Base-by-base conservation (phyloP, 768 basidiomycete genomes). In the Serendipita sp. region DNA sequence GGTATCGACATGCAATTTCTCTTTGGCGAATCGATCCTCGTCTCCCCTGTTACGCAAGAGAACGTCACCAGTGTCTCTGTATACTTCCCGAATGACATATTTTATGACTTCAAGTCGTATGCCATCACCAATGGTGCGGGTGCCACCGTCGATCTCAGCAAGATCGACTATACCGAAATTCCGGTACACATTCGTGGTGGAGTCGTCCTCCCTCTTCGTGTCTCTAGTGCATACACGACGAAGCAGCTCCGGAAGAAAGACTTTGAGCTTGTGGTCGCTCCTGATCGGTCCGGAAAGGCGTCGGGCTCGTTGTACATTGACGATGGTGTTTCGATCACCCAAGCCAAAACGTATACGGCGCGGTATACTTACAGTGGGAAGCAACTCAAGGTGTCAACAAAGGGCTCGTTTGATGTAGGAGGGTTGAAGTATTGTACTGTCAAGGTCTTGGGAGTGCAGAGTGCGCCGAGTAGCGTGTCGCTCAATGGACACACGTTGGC, bases 131-230 rank as follows among this genome's bases (percentile, higher is more conserved):
- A 83, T 23, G 73, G 77, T 16, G 71, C 73, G 0, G 44, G 73
- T 1, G 78, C 79, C 38, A 72, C 69, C 35, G 76, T 64, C 79
- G 68, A 7, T 68, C 63, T 11, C 51, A 89, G 54, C 70, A 75
- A n/a, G 85, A 85, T 2, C 86, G 87, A 2, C 80, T 90, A 2
- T 79, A 83, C 16, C 83, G 13, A 88, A 70, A 89, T 90, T 73
- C 85, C 85, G 66, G 83, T 89, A 30, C 86, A 89, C 70, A 72
- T 90, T 65, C 81, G 88, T n/a, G 82, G 84, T 65, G 82, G 83
- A 30, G 78, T 85, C 16, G 82, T 82, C 35, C 71, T 90, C 10
- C 78, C 89, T 18, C 71, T 88, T 45, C 82, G 89, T 70, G 74
- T 52, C 48, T 15, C 13, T 34, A 47, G 46, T 8, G 64, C 64